Conservation (phyloP, 768 basidiomycete species). For the Ephemerocybe angulata region DNA sequence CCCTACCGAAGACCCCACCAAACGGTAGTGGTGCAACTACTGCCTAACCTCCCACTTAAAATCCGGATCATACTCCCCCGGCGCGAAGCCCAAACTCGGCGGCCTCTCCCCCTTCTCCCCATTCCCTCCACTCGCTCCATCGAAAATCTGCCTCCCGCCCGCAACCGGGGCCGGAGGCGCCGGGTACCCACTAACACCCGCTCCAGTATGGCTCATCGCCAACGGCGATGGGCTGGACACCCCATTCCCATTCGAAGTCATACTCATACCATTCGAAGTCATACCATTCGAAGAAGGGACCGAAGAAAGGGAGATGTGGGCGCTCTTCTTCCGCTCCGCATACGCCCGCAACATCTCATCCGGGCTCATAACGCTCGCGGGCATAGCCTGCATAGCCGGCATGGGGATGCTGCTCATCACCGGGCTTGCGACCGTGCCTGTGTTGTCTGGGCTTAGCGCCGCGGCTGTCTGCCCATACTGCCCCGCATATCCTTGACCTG, state of each 20-base stretch:
- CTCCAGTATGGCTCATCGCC: too few species aligned
- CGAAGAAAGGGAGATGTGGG: too few species aligned
- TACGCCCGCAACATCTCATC: conserved; percentile 76
- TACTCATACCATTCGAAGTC: too few species aligned
- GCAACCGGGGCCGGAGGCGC: conserved; percentile 3
- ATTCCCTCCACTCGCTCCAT: conserved; percentile 12
- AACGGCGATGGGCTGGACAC: too few species aligned
- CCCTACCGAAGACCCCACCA: not conserved
- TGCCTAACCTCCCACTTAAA: conserved; percentile 5
- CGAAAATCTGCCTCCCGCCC: conserved; percentile 20
- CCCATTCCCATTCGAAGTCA: too few species aligned
- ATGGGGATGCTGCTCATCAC: conserved; percentile 29
- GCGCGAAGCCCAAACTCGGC: conserved; percentile 3
- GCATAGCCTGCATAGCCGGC: conserved; percentile 25
- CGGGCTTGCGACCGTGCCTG: conserved; percentile 18
- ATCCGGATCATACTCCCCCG: conserved; percentile 11
- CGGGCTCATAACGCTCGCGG: conserved; percentile 46
- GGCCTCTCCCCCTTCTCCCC: conserved; percentile 1
- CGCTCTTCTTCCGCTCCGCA: conserved; percentile 24
- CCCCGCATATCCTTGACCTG: not conserved
- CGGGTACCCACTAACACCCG: too few species aligned
- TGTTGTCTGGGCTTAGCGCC: not conserved
- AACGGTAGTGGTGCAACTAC: not conserved
- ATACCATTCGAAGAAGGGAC: too few species aligned
- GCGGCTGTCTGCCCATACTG: not conserved